Evolutionary conservation across 1,284 basidiomycete species (phyloP), one percentile per base, ranked within the genome.

Genomic region (Trichosporon sp.): DNA sequence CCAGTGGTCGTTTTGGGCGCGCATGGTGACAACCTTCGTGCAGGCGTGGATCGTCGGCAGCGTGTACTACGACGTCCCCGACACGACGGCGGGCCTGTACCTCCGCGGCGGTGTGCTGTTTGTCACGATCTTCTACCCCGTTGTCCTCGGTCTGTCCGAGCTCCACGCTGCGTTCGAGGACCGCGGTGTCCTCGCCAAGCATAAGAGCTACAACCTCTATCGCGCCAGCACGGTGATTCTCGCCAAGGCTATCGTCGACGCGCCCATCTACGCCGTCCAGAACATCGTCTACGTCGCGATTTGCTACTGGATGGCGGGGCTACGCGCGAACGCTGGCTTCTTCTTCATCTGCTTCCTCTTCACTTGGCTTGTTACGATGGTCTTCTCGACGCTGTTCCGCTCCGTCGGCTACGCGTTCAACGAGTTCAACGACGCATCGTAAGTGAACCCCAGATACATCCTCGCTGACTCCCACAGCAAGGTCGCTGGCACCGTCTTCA

Each of bases 151-250:
- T 29, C 78, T 86, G 73, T 86, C 90, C n/a, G 92, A 94, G 79
- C 90, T 92, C 60, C 88, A 90, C 0, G 86, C 89, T 0, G 85
- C 91, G 3, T 92, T 89, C 80, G 80, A 85, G 1, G 90, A 92
- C 75, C 88, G 91, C 31, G 88, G 90, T 0, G 91, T 93, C 67
- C 86, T 92, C 3, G 84, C 86, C 23, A 86, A 84, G 68, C 85
- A 86, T 74, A 83, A 84, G 73, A 78, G 76, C 1, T 84, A 83
- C 73, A 78, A 81, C 23, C 80, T 85, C 75, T 83, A 82, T 71
- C 78, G 81, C 27, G 81, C 84, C 4, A 75, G 79, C 1, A 80
- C 82, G 1, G 77, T 83, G 23, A 86, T 88, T 0, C 77, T 91
- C 35, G 90, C 91, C 13, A 84, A 90, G 64, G 90, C 89, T 0